These are phyloP conservation scores for Calocybe gambosa DNA, from an alignment of 1,284 basidiomycete species.

Conservation along the genomic window DNA sequence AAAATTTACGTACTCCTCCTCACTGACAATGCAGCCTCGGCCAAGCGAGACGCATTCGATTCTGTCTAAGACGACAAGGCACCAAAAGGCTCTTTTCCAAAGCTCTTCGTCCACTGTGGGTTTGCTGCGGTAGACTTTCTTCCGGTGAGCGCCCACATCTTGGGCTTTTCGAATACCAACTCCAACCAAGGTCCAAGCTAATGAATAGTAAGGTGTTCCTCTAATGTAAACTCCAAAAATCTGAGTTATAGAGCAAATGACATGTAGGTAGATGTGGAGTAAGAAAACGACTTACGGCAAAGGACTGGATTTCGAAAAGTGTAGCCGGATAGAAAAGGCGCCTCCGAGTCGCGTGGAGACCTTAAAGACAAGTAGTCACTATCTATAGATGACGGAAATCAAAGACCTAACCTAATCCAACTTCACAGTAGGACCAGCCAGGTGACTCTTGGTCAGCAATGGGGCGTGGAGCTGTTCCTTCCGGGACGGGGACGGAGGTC, in stretches of 20 bases:
- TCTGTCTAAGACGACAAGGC: constrained; percentile 55
- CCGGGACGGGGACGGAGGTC: constrained; percentile 53
- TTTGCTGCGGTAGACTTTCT: constrained; percentile 41
- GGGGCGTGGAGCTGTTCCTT: constrained; percentile 19
- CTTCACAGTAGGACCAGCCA: constrained; percentile 65
- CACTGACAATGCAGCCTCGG: constrained; percentile 61
- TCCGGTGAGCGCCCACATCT: constrained; percentile 64
- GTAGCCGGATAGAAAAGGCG: constrained; percentile 57
- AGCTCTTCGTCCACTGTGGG: constrained; percentile 57
- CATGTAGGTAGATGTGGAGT: constrained; percentile 1
- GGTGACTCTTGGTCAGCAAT: constrained; percentile 44
- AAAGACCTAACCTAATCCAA: constrained; percentile 36
- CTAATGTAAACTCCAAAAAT: constrained; percentile 43
- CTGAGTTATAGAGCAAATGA: constrained; percentile 22
- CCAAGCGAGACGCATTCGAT: constrained; percentile 63
- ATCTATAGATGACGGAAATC: background rate
- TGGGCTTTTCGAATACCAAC: constrained; percentile 68
- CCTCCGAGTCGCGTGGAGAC: constrained; percentile 47
- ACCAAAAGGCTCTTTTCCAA: constrained; percentile 81
- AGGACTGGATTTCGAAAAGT: constrained; percentile 72
- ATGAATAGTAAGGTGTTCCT: constrained; percentile 50
- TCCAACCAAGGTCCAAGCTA: constrained; percentile 60
- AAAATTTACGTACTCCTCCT: constrained; percentile 64
- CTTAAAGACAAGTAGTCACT: constrained; percentile 21
- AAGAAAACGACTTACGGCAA: constrained; percentile 33